A percentile compares a stretch with the other conserved stretches of the same genome.
Conservation (phyloP, 2,329 filamentous ascomycete species). For the Trichoderma breve region DNA sequence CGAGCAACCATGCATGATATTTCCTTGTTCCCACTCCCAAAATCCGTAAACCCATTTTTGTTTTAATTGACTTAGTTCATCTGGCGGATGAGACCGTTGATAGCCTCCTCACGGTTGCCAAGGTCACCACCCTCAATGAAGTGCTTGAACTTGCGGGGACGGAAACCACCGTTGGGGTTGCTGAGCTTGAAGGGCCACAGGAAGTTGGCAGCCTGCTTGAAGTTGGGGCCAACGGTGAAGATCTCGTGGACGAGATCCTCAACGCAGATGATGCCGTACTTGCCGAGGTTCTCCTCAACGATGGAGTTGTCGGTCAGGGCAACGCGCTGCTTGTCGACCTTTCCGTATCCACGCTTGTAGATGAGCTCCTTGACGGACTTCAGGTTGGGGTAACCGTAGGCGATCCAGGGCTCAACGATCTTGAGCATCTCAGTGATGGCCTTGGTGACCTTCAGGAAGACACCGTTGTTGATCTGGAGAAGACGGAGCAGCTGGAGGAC, state of each 20-base stretch:
- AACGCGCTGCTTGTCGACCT: slow-evolving; percentile 97
- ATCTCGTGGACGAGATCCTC: slow-evolving; percentile 99
- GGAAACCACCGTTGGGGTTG: slow-evolving; percentile 98
- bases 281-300: slow-evolving; percentile 93
- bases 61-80: slow-evolving; percentile 73
- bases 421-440: slow-evolving; percentile 96
- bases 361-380: slow-evolving; percentile 98
- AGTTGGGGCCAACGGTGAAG: slow-evolving; percentile 97
- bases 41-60: slow-evolving; percentile 26
- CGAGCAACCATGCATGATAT: slow-evolving; percentile 39
- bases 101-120: slow-evolving; percentile 97
- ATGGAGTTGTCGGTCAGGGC: slow-evolving; percentile 96
- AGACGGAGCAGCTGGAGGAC: slow-evolving; percentile 99
- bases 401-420: slow-evolving; percentile 97
- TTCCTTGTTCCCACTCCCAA: slow-evolving; percentile 33
- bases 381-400: slow-evolving; percentile 99
- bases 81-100: slow-evolving; percentile 93
- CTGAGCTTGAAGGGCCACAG: slow-evolving; percentile 99
- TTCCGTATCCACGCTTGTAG: slow-evolving; percentile 99
- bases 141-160: slow-evolving; percentile 96
- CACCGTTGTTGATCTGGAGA: slow-evolving; percentile 99
- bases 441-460: slow-evolving; percentile 97
- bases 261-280: slow-evolving; percentile 98
- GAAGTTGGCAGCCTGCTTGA: slow-evolving; percentile 99
- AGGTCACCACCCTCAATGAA: slow-evolving; percentile 98